These are phyloP conservation scores for Hemileccinum impolitum DNA, from an alignment of 768 basidiomycete genomes.

Conservation along the genomic window DNA sequence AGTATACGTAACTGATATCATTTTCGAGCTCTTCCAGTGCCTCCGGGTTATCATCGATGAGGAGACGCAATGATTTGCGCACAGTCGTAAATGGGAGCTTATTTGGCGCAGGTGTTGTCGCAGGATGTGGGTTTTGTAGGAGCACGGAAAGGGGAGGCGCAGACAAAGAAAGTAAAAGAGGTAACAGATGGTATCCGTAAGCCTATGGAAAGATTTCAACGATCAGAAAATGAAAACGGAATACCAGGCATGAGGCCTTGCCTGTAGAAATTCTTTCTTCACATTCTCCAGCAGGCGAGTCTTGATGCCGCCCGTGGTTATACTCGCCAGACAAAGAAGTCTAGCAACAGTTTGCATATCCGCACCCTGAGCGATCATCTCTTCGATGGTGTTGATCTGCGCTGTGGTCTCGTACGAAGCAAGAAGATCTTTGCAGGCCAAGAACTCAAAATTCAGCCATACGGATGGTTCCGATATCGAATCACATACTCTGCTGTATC, in stretches of 20 bases:
- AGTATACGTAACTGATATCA: conserved; percentile 95
- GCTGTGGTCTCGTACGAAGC: conserved; percentile 82
- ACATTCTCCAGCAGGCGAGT: conserved; percentile 79
- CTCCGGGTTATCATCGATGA: conserved; percentile 84
- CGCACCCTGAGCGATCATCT: conserved; percentile 82
- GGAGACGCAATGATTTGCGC: conserved; percentile 83
- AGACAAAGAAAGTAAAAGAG: conserved; percentile 62
- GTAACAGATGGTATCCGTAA: conserved; percentile 74
- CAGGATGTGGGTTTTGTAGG: conserved; percentile 64
- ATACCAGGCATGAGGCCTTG: conserved; percentile 14
- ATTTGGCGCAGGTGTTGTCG: conserved; percentile 40
- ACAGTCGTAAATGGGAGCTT: conserved; percentile 73
- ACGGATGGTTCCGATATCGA: conserved; percentile 1
- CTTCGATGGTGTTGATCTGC: conserved; percentile 87
- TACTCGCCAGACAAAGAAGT: conserved; percentile 80
- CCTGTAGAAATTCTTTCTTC: conserved; percentile 91
- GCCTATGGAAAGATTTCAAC: conserved; percentile 41
- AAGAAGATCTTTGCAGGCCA: conserved; percentile 65
- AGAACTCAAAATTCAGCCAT: conserved; percentile 4
- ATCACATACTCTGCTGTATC: conserved; percentile 83
- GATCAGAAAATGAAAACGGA: background rate
- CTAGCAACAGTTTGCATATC: conserved; percentile 78
- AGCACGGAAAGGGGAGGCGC: conserved; percentile 66
- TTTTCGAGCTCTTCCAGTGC: conserved; percentile 80
- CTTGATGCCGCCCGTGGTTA: conserved; percentile 86